Conservation (phyloP, 2,329 filamentous ascomycete genomes). For the Fusarium penzigii region DNA sequence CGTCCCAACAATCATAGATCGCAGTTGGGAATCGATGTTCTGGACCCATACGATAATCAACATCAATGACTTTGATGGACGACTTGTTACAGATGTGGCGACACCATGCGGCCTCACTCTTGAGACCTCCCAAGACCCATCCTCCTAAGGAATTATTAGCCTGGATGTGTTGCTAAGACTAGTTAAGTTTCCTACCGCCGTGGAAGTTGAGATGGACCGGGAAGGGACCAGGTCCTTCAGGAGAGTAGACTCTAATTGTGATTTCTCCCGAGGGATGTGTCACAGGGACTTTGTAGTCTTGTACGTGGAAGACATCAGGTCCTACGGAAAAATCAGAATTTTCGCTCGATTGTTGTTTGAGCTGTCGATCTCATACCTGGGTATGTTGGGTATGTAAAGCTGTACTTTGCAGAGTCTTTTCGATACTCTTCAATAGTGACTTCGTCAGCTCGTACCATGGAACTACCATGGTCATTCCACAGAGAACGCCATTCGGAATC, state of each 20-base stretch:
- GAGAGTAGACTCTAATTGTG: conserved; percentile 28
- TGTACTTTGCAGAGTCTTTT: conserved; percentile 27
- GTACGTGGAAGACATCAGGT: conserved; percentile 8
- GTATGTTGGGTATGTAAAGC: conserved; percentile 32
- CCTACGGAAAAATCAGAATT: neutral
- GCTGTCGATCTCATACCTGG: conserved; percentile 8
- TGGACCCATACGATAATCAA: conserved; percentile 31
- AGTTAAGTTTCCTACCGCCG: conserved; percentile 14
- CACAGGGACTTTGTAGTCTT: conserved; percentile 25
- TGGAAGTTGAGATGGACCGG: conserved; percentile 29
- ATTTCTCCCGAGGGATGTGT: conserved; percentile 25
- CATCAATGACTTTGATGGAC: conserved; percentile 31
- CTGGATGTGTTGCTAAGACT: neutral
- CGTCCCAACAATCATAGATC: conserved; percentile 30
- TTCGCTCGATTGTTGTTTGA: neutral
- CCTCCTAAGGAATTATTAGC: conserved; percentile 14
- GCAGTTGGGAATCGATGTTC: conserved; percentile 26
- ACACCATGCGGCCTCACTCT: conserved; percentile 30
- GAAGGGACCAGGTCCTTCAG: conserved; percentile 28
- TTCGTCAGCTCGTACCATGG: conserved; percentile 29
- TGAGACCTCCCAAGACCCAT: conserved; percentile 28
- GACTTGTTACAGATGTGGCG: conserved; percentile 28
- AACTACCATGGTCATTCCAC: conserved; percentile 31
- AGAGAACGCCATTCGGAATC: conserved; percentile 31
- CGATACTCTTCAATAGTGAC: conserved; percentile 31